Evolutionary conservation across 148 eudicot genomes (phyloP).

Genomic region (Chenopodium formosanum): DNA sequence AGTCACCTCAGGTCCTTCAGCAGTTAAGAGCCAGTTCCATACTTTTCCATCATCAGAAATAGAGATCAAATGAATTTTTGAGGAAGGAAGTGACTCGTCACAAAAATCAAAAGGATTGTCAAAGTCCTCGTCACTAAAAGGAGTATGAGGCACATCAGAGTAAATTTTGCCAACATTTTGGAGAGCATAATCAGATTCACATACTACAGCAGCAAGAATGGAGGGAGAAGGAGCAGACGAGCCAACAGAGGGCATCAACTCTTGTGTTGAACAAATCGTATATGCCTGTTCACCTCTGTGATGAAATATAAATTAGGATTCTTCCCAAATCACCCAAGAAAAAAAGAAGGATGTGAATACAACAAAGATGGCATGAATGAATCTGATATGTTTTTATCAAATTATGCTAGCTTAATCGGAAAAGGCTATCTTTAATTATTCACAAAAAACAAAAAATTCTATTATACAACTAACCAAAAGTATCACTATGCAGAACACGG

Average conservation of each 20-base stretch:
- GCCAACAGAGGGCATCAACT: constrained; percentile 91
- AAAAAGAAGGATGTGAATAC: neutral
- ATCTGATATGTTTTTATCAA: neutral
- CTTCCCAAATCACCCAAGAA: neutral
- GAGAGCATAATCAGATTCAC: constrained; percentile 71
- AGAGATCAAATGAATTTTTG: constrained; percentile 74
- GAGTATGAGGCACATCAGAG: constrained; percentile 53
- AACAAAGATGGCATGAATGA: neutral
- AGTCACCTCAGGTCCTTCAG: constrained; percentile 62
- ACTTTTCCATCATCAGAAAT: constrained; percentile 95
- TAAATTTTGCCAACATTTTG: constrained; percentile 66
- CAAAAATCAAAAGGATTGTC: constrained; percentile 69
- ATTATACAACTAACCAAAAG: neutral
- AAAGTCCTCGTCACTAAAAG: constrained; percentile 53
- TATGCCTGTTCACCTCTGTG: constrained; percentile 94
- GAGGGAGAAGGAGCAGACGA: constrained; percentile 80
- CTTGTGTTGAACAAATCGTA: constrained; percentile 76
- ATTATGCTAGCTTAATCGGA: neutral
- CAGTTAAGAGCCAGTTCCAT: constrained; percentile 96
- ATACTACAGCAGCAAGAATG: constrained; percentile 76
- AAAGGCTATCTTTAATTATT: neutral
- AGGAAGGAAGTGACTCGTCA: constrained; percentile 63
- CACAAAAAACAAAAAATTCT: neutral
- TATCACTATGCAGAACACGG: neutral
- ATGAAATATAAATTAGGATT: constrained; percentile 34